Conservation (phyloP, 176 grass and related monocot species). For the Pontederia crassipes region DNA sequence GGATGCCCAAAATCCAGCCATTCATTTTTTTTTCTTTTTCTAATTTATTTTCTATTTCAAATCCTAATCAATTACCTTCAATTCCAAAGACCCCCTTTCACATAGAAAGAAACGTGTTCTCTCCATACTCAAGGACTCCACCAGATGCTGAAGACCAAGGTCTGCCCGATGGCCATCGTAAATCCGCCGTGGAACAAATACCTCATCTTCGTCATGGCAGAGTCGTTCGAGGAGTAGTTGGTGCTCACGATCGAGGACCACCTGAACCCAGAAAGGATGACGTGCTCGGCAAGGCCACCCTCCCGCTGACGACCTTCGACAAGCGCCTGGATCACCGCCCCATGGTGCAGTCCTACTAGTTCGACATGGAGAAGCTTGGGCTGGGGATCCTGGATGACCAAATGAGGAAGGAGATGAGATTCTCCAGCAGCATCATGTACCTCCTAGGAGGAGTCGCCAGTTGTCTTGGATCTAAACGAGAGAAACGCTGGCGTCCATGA, state of each 20-base stretch:
- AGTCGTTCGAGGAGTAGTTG: constrained; percentile 17
- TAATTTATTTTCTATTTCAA: no score
- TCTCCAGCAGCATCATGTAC: constrained; percentile 16
- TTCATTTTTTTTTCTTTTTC: no score
- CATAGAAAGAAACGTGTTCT: no score
- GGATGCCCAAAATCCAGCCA: no score
- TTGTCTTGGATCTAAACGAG: no score
- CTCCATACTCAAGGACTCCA: not conserved
- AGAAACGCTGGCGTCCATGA: no score
- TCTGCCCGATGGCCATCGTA: not conserved
- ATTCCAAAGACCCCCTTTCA: no score
- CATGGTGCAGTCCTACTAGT: constrained; percentile 9
- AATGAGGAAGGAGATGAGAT: constrained; percentile 10
- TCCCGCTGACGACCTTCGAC: constrained; percentile 9
- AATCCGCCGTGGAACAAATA: constrained; percentile 13
- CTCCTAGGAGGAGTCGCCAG: not conserved
- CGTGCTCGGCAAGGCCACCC: not conserved
- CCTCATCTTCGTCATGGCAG: constrained; percentile 16
- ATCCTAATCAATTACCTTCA: no score
- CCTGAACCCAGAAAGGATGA: constrained; percentile 6
- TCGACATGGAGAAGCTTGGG: constrained; percentile 15
- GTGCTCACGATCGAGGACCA: constrained; percentile 18
- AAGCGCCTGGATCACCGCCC: constrained; percentile 12
- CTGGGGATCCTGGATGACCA: constrained; percentile 7
- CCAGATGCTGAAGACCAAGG: constrained; percentile 13